Evolutionary conservation across 2,329 filamentous ascomycete species (phyloP).

Genomic region (Berkeleyomyces rouxiae): DNA sequence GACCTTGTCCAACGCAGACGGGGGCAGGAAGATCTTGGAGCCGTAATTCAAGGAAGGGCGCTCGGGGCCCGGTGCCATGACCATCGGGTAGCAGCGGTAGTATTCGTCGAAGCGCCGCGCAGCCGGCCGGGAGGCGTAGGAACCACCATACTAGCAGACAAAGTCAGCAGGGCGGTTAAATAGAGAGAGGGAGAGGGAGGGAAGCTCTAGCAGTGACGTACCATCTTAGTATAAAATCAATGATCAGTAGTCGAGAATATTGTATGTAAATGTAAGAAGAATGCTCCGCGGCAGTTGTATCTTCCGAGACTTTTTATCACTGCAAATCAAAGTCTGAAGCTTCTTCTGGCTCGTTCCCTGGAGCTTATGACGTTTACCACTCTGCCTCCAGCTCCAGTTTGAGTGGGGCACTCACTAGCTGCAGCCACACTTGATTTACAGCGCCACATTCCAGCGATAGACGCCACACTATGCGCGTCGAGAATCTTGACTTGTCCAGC

Average conservation of each 20-base stretch:
- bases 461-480: constrained; percentile 10
- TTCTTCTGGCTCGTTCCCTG: not conserved
- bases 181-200: not conserved
- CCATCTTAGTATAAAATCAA: constrained; percentile 3
- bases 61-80: constrained; percentile 84
- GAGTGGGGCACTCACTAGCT: constrained; percentile 1
- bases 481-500: constrained; percentile 7
- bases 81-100: constrained; percentile 89
- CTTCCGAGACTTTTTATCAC: no score
- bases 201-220: not conserved
- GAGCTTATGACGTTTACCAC: constrained; percentile 11
- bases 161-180: not conserved
- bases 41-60: constrained; percentile 84
- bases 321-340: not conserved
- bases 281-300: not conserved
- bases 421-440: not conserved
- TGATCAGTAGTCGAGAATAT: not conserved
- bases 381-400: constrained; percentile 5
- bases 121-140: constrained; percentile 29
- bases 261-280: not conserved
- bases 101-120: constrained; percentile 89
- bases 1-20: constrained; percentile 90
- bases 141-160: constrained; percentile 4
- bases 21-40: constrained; percentile 94
- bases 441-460: constrained; percentile 1